Base-by-base conservation (phyloP, 495 filamentous ascomycete species). In the Penicillium argentinense region DNA sequence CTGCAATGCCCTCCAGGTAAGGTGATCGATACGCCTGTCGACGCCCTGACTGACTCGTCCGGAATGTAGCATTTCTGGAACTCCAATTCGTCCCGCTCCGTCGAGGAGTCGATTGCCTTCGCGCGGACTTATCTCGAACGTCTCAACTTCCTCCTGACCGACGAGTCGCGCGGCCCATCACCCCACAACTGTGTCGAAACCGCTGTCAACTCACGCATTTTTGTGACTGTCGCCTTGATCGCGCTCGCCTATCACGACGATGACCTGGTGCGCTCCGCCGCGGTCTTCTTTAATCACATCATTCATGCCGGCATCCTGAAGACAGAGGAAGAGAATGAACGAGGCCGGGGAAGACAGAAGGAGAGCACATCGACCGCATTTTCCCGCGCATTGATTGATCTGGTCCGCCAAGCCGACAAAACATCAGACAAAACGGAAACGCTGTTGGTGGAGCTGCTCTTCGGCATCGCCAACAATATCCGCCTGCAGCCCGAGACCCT, bases 401-500 rank as follows among this genome's bases (percentile, higher is more conserved):
- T 97, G 45, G 76, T 96, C 4, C 68, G 70, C 7, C 69, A 67
- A 11, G 67, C 71, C 1, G 63, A 72, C 42, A 82, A 84, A 42
- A 72, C 76, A 27, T 84, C 88, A 23, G 74, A 79, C 34, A 86
- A 95, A 45, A 88, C 85, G 7, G 91, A 96, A 62, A 83, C 80
- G 12, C 81, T 88, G 45, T 81, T 97, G 42, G 86, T 96, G 38
- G 92, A 97, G 69, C 66, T 99, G 39, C 75, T 95, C 19, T 99
- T 97, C 71, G 91, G 88, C 33, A 87, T 97, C 46, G 85, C 93
- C 12, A 90, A 93, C 45, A 97, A 97, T 73, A 92, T 99, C 53
- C 78, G 93, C 44, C 73, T 95, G 47, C 86, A 91, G 45, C 91
- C 92, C 21, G 77, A 81, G 21, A 88, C 96, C 32, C 70, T 97